Conservation (phyloP, 805 yeast genomes). For the Ogataea methanolica region DNA sequence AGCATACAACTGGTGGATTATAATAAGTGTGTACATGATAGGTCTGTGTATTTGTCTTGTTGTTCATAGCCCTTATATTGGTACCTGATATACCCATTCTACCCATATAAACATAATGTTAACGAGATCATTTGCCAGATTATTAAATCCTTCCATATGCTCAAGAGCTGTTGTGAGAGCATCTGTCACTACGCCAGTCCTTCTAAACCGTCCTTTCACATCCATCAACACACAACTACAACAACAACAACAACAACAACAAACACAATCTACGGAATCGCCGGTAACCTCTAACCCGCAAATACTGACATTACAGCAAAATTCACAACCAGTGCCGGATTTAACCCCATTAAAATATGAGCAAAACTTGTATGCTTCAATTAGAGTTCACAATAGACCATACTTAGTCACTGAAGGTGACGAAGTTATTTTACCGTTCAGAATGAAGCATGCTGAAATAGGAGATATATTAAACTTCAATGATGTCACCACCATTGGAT, state of each 20-base stretch:
- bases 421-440: conserved; percentile 70
- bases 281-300: not conserved
- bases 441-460: conserved; percentile 67
- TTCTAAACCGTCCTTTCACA: conserved; percentile 1
- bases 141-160: not conserved
- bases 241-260: conserved; percentile 2
- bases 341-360: conserved; percentile 61
- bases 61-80: not conserved
- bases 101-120: not conserved
- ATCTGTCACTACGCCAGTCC: not conserved
- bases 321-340: conserved; percentile 31
- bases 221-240: not conserved
- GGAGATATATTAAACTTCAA: conserved; percentile 78
- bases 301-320: not conserved
- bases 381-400: conserved; percentile 77
- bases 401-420: conserved; percentile 92
- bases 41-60: no score
- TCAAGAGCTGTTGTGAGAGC: not conserved
- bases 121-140: not conserved
- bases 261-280: conserved; percentile 1
- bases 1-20: no score
- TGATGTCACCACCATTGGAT: conserved; percentile 78
- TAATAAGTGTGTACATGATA: no score
- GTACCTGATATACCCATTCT: not conserved
- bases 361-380: conserved; percentile 71